Evolutionary conservation across 805 yeast genomes (phyloP).

Genomic region (Blastobotrys muscicola): DNA sequence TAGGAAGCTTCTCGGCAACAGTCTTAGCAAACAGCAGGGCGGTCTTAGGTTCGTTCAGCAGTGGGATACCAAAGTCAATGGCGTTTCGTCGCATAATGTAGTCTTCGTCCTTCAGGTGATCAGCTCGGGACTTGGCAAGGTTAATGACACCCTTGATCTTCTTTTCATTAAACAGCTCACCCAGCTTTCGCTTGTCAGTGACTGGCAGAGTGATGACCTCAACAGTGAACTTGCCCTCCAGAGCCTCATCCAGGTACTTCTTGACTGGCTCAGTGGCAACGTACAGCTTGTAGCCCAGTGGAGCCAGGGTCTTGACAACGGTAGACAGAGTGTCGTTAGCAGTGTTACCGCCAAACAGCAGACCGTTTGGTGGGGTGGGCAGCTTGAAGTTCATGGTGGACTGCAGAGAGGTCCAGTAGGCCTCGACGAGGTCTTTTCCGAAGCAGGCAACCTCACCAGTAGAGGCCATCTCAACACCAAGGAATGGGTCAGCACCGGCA

Average conservation of each 20-base stretch:
- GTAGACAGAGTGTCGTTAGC: slow-evolving; percentile 57
- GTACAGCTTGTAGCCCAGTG: slow-evolving; percentile 74
- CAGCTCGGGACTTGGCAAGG: slow-evolving; percentile 86
- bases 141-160: slow-evolving; percentile 84
- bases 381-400: slow-evolving; percentile 94
- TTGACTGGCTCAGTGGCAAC: slow-evolving; percentile 68
- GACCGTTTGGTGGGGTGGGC: slow-evolving; percentile 83
- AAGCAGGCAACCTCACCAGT: slow-evolving; percentile 99
- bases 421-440: slow-evolving; percentile 76
- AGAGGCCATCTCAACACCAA: slow-evolving; percentile 98
- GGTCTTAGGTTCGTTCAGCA: slow-evolving; percentile 95
- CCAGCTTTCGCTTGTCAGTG: slow-evolving; percentile 83
- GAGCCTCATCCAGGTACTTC: slow-evolving; percentile 48
- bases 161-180: slow-evolving; percentile 86
- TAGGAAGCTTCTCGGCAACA: slow-evolving; percentile 58
- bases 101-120: slow-evolving; percentile 72
- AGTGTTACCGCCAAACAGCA: slow-evolving; percentile 91
- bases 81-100: slow-evolving; percentile 99
- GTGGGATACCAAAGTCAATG: slow-evolving; percentile 92
- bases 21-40: slow-evolving; percentile 79
- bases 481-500: slow-evolving; percentile 98
- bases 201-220: slow-evolving; percentile 82
- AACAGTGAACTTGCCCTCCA: slow-evolving; percentile 33
- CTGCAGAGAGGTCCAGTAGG: slow-evolving; percentile 97
- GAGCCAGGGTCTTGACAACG: slow-evolving; percentile 60